Base-by-base conservation (phyloP, 2,329 filamentous ascomycete species). In the Fusarium proliferatum region DNA sequence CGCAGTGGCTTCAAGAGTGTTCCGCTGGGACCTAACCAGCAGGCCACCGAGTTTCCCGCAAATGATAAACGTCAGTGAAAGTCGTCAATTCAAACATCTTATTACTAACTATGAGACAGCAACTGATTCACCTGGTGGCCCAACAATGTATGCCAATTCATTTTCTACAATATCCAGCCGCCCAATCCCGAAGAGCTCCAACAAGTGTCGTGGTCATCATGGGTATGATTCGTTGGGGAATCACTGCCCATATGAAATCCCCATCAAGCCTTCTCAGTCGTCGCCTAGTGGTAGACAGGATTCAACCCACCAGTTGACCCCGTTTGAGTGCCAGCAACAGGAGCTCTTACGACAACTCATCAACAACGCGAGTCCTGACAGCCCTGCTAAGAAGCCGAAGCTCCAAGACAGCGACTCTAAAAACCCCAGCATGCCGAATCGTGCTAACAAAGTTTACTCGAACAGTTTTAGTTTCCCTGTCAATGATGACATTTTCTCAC, bases 381-480 rank as follows among this genome's bases (percentile, higher is more conserved):
- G 56, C 46, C 72, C 72, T 34, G 28, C 52, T 38, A 69, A 74
- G 60, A 71, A 74, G 41, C 64, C 58, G 69, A 65, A 60, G 34
- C 57, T 58, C 11, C 48, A 51, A 53, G 13, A 49, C 39, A 48
- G 42, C 49, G 69, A 49, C 28, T 41, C 28, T 43, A 39, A 69
- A 26, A 21, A 38, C 23, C 42, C 46, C 36, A 19, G 48, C 41
- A 53, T 45, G 23, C 58, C 53, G 69, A 76, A 72, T n/a, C 26
- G 38, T 65, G 77, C 77, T 85, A 71, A 87, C 81, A 74, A 72
- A 66, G 51, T 48, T 73, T 65, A 61, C 65, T 74, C 74, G 45
- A 69, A 76, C 82, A 91, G 89, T 81, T 90, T 90, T 77, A 84
- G 81, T 53, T 85, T 90, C 63, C 78, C 84, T 41, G 71, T 84